Evolutionary conservation across 2,329 filamentous ascomycete species (phyloP), one percentile per base, ranked within the genome.

Genomic region (Nemania bipapillata): DNA sequence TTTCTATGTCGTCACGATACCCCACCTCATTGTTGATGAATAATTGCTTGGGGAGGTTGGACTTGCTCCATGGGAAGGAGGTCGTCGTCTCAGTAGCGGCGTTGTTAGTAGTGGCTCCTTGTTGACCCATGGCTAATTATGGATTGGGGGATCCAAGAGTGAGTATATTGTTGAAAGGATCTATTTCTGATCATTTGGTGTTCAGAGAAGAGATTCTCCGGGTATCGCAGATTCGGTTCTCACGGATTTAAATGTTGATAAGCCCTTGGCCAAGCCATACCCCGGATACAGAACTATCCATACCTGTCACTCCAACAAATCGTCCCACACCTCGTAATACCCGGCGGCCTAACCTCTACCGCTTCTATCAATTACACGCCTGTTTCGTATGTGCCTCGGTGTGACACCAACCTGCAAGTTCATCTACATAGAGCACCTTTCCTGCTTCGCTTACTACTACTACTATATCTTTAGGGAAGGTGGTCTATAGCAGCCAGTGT

Each of bases 11-110:
- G 4, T 56, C 17, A 20, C 12, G 63, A 56, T 54, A 56, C 20
- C 69, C 55, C 52, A 78, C 79, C 70, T 81, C 75, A 49, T 81
- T 81, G 70, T 81, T 80, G 66, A 81, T 80, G 66, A 81, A 81
- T 4, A 80, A 73, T 61, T 79, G 72, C 71, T 80, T 80, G 6
- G 79, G 79, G 24, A 81, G 70, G 64, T 79, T 79, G 37, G 73
- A 65, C 52, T 74, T 77, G 71, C 66, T 75, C 72, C 75, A 79
- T 11, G 75, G 67, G 24, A 79, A 72, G 2, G 35, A 57, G 5
- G 54, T n/a, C 52, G 30, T 37, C 12, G 40, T 22, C 22, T 37
- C 12, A 26, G 30, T 4, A 8, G 17, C n/a, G 9, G 49, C 37
- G 24, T 62, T 24, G 15, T 30, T 12, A 52, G 20, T 22, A 6